Base-by-base conservation (phyloP, 495 filamentous ascomycete genomes). In the Xylaria curta region DNA sequence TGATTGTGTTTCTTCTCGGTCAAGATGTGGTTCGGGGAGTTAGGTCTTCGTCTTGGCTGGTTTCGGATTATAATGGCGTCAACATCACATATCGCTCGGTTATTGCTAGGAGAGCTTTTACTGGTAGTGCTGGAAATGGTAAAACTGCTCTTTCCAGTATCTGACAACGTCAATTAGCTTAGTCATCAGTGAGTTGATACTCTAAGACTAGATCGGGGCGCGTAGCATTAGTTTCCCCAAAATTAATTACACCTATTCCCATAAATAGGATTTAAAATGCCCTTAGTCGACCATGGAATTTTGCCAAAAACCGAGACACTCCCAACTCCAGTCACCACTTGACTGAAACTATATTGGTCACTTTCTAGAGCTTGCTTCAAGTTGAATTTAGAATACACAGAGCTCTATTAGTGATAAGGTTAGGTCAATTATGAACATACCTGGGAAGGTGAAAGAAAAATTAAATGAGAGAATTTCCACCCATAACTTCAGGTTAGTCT, bases 111-210 rank as follows among this genome's bases (percentile, higher is more conserved):
- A 33, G n/a, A 24, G 53, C 24, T 36, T 59, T 59, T 3, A 31
- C 28, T 31, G 3, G n/a, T 36, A 28, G 28, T 12, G 54, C 9
- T 59, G 13, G 54, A 13, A 5, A 33, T 38, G 56, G n/a, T n/a
- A n/a, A n/a, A 28, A 54, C 3, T 54, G 21, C 51, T 3, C 26
- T 19, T 8, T 19, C 12, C 6, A 31, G 56, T 13, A 28, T 60
- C 24, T 56, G 4, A n/a, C n/a, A 56, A 56, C 53, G 26, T 60
- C 33, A 60, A n/a, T 38, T 38, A 8, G 58, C 58, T 60, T 60
- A 60, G 58, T 60, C 58, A 60, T 60, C 17, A n/a, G 3, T 1
- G 10, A 4, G 21, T 24, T 13, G 42, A 38, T 17, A 49, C 17
- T 49, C 17, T 49, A 1, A 19, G 47, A 9, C 47, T 19, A 24